Conservation (phyloP, 352 stramenopile species). For the Pythium plurisporium region DNA sequence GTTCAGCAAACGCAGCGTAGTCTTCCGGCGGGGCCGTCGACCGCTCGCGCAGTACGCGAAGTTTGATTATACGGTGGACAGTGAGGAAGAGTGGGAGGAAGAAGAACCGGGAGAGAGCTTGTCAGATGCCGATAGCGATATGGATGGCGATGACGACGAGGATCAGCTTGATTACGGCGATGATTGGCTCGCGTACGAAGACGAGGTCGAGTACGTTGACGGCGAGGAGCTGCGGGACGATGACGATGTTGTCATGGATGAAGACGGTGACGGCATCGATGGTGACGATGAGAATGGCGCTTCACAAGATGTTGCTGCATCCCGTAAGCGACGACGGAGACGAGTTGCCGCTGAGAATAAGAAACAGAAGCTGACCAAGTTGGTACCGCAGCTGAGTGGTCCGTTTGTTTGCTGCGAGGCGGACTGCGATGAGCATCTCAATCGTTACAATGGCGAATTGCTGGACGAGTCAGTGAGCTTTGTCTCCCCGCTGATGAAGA, state of each 20-base stretch:
- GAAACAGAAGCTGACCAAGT: conserved; percentile 56
- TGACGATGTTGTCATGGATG: conserved; percentile 21
- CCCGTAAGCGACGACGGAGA: conserved; percentile 43
- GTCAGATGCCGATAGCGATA: conserved; percentile 64
- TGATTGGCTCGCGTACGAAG: conserved; percentile 82
- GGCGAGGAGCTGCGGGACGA: conserved; percentile 34
- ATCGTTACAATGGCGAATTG: conserved; percentile 8
- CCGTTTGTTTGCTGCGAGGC: conserved; percentile 31
- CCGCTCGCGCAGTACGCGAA: conserved; percentile 55
- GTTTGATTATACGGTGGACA: conserved; percentile 80
- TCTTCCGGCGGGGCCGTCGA: conserved; percentile 62
- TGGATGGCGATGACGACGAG: conserved; percentile 66
- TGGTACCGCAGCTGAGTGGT: conserved; percentile 57
- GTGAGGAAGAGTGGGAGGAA: conserved; percentile 87
- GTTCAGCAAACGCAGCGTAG: conserved; percentile 43
- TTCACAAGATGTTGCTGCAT: conserved; percentile 8
- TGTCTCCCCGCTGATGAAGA: conserved; percentile 23
- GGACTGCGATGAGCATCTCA: conserved; percentile 11
- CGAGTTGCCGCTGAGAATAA: conserved; percentile 36
- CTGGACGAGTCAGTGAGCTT: conserved; percentile 10
- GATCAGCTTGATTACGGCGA: conserved; percentile 83
- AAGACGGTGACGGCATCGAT: conserved; percentile 37
- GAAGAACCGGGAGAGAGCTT: conserved; percentile 83
- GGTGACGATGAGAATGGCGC: conserved; percentile 19
- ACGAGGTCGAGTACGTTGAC: conserved; percentile 82